Conservation (phyloP, 2,329 filamentous ascomycete species). For the Ceratocystis eucalypticola region DNA sequence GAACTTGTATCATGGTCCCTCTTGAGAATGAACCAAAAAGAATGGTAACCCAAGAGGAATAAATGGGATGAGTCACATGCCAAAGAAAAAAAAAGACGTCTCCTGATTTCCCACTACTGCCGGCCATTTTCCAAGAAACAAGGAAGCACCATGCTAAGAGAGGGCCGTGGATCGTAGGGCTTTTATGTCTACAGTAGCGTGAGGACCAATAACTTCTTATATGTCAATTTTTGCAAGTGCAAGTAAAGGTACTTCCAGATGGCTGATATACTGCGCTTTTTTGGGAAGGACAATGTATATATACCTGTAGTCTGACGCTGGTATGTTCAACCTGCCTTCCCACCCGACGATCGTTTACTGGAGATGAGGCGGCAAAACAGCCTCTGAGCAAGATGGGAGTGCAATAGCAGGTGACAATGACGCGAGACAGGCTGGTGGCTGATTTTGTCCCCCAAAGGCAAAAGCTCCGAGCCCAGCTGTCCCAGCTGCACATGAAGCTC, state of each 20-base stretch:
- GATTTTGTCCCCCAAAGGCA: neutral
- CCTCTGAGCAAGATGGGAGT: neutral
- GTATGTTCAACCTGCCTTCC: neutral
- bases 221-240: no score
- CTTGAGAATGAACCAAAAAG: neutral
- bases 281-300: neutral
- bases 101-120: neutral
- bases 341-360: neutral
- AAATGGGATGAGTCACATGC: neutral
- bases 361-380: neutral
- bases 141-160: neutral
- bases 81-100: neutral
- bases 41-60: neutral
- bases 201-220: no score
- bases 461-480: neutral
- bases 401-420: neutral
- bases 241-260: no score
- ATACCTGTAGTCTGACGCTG: neutral
- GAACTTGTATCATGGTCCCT: neutral
- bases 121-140: neutral
- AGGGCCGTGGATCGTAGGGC: neutral
- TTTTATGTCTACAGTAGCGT: no score
- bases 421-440: neutral
- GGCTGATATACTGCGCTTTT: no score
- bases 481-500: neutral